Evolutionary conservation across 2,329 filamentous ascomycete genomes (phyloP).

Genomic region (Claviceps sp.): DNA sequence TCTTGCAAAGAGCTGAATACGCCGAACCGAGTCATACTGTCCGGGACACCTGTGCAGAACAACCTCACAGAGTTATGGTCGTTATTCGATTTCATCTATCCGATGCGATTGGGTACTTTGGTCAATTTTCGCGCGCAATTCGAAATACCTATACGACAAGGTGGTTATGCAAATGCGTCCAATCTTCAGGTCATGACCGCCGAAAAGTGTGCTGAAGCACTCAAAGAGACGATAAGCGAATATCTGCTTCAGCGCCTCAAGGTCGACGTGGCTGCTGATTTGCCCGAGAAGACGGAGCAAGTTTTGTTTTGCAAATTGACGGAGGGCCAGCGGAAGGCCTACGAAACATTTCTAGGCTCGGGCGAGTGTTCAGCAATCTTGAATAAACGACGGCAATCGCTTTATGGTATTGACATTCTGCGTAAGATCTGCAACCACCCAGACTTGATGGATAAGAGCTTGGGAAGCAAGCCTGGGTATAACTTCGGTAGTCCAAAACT

Average conservation of each 20-base stretch:
- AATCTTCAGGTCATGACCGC: slow-evolving; percentile 92
- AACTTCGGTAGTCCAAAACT: slow-evolving; percentile 65
- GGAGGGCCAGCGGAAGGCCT: slow-evolving; percentile 58
- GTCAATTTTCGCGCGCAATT: slow-evolving; percentile 86
- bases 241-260: slow-evolving; percentile 90
- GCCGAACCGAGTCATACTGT: slow-evolving; percentile 80
- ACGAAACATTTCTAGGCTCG: slow-evolving; percentile 68
- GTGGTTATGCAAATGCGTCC: slow-evolving; percentile 88
- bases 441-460: slow-evolving; percentile 58
- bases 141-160: slow-evolving; percentile 83
- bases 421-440: slow-evolving; percentile 98
- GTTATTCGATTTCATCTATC: slow-evolving; percentile 92
- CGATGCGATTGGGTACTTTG: slow-evolving; percentile 84
- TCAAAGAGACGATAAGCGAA: slow-evolving; percentile 87
- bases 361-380: slow-evolving; percentile 78
- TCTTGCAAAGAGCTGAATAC: slow-evolving; percentile 90
- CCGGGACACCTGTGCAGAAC: slow-evolving; percentile 95
- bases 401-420: slow-evolving; percentile 83
- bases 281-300: slow-evolving; percentile 92
- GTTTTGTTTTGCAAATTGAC: slow-evolving; percentile 94
- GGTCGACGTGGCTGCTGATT: slow-evolving; percentile 80
- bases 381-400: slow-evolving; percentile 57
- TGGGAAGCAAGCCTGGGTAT: slow-evolving; percentile 47
- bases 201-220: slow-evolving; percentile 80
- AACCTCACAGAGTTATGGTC: slow-evolving; percentile 94